Evolutionary conservation across 306 rosid species (phyloP), one percentile per base, ranked within the genome.

Genomic region (Parietaria judaica): DNA sequence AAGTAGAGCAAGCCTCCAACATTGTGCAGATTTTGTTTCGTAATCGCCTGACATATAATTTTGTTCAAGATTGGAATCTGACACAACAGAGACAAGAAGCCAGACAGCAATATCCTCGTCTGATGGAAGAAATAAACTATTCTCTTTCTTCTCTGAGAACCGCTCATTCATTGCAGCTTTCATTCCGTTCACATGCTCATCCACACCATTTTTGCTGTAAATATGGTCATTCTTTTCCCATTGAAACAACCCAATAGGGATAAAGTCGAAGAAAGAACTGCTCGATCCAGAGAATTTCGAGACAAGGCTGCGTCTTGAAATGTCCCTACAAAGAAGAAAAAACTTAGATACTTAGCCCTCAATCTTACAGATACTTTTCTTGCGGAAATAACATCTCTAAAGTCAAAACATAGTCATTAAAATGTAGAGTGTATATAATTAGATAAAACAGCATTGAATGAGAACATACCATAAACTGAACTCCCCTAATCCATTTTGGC

Each of bases 1-100:
- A 70, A 80, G 69, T 52, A 90, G 84, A 60, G 86, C 88, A 55
- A 85, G 89, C 78, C 85, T 81, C 96, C 97, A 87, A 66, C 63
- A 70, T 70, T 80, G 74, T 61, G 57, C 72, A 41, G 74, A 71
- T 50, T 71, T 71, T 50, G 58, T 71, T 74, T 76, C 77, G 56
- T 66, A 66, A 48, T 72, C 64, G 9, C 55, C 72, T 45, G 82
- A 79, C 60, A 64, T 55, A 55, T 56, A 63, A 60, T 76, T 63
- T 49, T 60, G 38, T 54, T 58, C 65, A 65, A 57, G 66, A 66
- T 83, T 76, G 50, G 61, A 56, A 65, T 81, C 80, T 35, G 89
- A 70, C 48, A 63, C 15, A 52, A 80, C 75, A 4, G 83, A 87
- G 68, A 86, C 86, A 73, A 90, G 81, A 71, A 87, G 80, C 81